These are phyloP conservation scores for Casuarina glauca DNA, from an alignment of 306 rosid genomes.

Conservation along the genomic window DNA sequence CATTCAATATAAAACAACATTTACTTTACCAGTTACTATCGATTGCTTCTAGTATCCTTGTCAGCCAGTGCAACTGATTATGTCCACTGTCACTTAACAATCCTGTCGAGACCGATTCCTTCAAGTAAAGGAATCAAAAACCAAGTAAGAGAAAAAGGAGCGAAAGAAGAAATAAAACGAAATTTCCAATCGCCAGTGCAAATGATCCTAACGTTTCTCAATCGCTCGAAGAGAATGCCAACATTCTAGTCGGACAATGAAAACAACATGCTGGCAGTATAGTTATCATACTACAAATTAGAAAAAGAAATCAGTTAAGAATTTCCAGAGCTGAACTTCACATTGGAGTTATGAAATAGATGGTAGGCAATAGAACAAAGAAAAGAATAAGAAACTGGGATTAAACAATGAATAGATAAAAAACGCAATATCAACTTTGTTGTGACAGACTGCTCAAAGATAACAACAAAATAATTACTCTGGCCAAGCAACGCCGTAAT, in stretches of 20 bases:
- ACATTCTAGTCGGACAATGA: background rate
- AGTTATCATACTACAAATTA: background rate
- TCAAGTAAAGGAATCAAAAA: constrained; percentile 9
- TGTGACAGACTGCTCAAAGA: background rate
- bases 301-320: background rate
- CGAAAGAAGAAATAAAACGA: background rate
- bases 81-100: constrained; percentile 29
- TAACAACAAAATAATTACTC: background rate
- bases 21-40: constrained; percentile 52
- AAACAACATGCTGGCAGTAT: background rate
- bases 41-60: constrained; percentile 38
- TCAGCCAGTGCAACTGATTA: constrained; percentile 47
- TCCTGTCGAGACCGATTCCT: constrained; percentile 28
- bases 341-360: background rate
- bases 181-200: too few relatives aligned
- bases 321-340: background rate
- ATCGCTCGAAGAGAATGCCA: background rate
- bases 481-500: background rate
- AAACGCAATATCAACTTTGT: background rate
- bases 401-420: background rate
- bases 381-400: background rate
- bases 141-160: constrained; percentile 6
- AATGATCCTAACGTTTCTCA: background rate
- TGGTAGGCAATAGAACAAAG: background rate
- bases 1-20: background rate